Evolutionary conservation across 306 rosid genomes (phyloP).

Genomic region (Chamaecrista fasciculata): DNA sequence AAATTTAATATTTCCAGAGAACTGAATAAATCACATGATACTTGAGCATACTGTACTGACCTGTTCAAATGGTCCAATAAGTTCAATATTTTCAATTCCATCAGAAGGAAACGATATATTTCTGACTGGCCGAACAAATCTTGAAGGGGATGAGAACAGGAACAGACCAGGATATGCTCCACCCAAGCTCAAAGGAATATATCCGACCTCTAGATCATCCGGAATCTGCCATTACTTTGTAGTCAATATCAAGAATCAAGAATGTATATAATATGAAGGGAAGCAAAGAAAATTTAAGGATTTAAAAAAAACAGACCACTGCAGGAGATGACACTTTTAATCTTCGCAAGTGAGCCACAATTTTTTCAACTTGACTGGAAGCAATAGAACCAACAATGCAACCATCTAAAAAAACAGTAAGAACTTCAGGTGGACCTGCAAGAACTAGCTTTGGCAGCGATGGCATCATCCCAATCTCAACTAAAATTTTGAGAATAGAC

Average conservation of each 20-base stretch:
- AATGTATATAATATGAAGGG: neutral
- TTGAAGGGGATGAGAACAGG: slow-evolving; percentile 69
- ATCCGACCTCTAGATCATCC: slow-evolving; percentile 86
- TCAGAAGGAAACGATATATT: slow-evolving; percentile 60
- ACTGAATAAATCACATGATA: slow-evolving; percentile 1
- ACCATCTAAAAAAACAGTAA: slow-evolving; percentile 80
- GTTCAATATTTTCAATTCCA: slow-evolving; percentile 63
- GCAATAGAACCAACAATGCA: slow-evolving; percentile 71
- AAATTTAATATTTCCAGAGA: neutral
- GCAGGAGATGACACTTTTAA: slow-evolving; percentile 65
- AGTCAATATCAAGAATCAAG: slow-evolving; percentile 27
- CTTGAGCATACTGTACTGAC: slow-evolving; percentile 33
- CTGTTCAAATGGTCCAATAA: slow-evolving; percentile 98
- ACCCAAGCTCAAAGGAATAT: slow-evolving; percentile 82
- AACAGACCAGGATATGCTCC: slow-evolving; percentile 95
- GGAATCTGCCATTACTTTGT: slow-evolving; percentile 63
- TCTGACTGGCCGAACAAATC: slow-evolving; percentile 89
- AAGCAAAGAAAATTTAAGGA: neutral
- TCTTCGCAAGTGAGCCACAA: slow-evolving; percentile 68
- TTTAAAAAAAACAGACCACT: slow-evolving; percentile 45
- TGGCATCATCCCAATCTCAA: slow-evolving; percentile 64
- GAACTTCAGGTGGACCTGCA: slow-evolving; percentile 75
- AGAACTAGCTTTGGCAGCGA: slow-evolving; percentile 62
- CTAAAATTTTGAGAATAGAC: slow-evolving; percentile 49
- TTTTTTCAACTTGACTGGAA: slow-evolving; percentile 71